A percentile compares a stretch with the other conserved stretches of the same genome.
phyloP scores from a whole-genome alignment of 1,284 basidiomycete species.

The Naganishia cerealis region DNA sequence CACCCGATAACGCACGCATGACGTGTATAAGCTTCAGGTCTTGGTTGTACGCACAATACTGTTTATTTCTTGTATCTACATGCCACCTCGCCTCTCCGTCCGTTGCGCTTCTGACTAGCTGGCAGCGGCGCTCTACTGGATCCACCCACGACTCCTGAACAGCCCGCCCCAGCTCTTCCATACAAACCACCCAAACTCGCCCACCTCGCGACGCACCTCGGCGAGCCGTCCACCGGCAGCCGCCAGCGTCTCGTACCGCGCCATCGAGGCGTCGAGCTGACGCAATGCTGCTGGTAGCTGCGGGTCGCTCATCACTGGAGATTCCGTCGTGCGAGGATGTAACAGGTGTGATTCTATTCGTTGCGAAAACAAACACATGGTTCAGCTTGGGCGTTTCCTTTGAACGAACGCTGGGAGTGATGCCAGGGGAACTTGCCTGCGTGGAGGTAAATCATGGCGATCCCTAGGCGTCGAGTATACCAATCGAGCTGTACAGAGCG shows the following conservation, averaged over 20 bases:
- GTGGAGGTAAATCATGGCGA: slow-evolving; percentile 28
- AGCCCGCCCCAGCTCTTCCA: slow-evolving; percentile 34
- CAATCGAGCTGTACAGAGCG: slow-evolving; percentile 6
- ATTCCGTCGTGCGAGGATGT: slow-evolving; percentile 5
- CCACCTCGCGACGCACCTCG: slow-evolving; percentile 7
- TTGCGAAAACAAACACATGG: background rate
- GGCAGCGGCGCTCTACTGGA: background rate
- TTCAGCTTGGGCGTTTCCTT: background rate
- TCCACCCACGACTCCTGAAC: slow-evolving; percentile 34
- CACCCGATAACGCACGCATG: background rate
- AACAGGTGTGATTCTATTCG: slow-evolving; percentile 26
- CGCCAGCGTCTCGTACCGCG: slow-evolving; percentile 6
- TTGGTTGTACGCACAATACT: slow-evolving; percentile 1
- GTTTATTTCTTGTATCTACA: slow-evolving; percentile 2
- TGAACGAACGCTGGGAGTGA: background rate
- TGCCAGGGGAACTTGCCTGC: slow-evolving; percentile 10
- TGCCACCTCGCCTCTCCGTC: background rate
- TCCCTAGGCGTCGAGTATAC: slow-evolving; percentile 18
- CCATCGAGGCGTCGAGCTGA: slow-evolving; percentile 21
- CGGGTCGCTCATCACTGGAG: background rate
- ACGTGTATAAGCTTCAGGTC: background rate
- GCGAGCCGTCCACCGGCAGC: background rate
- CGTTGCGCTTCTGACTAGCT: background rate
- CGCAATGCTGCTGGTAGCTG: slow-evolving; percentile 10
- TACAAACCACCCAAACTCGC: slow-evolving; percentile 32